phyloP scores from a whole-genome alignment of 805 yeast genomes.

The Yamadazyma phyllophila region DNA sequence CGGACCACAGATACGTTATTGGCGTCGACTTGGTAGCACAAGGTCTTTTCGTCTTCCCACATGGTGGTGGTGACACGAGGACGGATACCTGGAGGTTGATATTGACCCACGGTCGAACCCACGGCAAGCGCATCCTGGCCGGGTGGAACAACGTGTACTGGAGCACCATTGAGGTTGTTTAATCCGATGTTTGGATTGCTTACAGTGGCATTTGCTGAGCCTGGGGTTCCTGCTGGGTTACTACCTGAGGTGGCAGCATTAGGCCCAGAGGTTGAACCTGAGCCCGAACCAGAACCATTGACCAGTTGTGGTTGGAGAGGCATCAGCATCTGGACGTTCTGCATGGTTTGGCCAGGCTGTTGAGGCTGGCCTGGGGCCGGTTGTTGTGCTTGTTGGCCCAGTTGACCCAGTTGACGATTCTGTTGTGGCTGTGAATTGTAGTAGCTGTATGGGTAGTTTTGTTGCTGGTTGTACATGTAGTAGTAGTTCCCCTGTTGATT shows the following conservation, averaged over 20 bases:
- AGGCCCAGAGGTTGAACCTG: background rate
- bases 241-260: background rate
- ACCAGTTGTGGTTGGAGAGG: conserved; percentile 3
- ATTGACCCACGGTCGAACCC: conserved; percentile 35
- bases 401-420: conserved; percentile 3
- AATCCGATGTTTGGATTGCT: too few species aligned
- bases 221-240: background rate
- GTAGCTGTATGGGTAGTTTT: conserved; percentile 14
- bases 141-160: background rate
- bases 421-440: conserved; percentile 4
- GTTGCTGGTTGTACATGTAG: conserved; percentile 16
- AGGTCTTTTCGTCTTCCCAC: conserved; percentile 87
- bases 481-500: conserved; percentile 14
- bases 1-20: conserved; percentile 77
- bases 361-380: conserved; percentile 10
- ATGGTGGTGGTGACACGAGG: conserved; percentile 79
- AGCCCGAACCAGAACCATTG: background rate
- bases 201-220: background rate
- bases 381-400: conserved; percentile 16
- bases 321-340: background rate
- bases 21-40: conserved; percentile 84
- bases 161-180: background rate
- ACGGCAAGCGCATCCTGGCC: background rate
- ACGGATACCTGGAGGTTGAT: conserved; percentile 46
- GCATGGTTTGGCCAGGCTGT: background rate